A percentile compares a stretch with the other conserved stretches of the same genome.
Evolutionary conservation across 2,329 filamentous ascomycete species (phyloP).

Genomic region (Geoglossum cookeanum): DNA sequence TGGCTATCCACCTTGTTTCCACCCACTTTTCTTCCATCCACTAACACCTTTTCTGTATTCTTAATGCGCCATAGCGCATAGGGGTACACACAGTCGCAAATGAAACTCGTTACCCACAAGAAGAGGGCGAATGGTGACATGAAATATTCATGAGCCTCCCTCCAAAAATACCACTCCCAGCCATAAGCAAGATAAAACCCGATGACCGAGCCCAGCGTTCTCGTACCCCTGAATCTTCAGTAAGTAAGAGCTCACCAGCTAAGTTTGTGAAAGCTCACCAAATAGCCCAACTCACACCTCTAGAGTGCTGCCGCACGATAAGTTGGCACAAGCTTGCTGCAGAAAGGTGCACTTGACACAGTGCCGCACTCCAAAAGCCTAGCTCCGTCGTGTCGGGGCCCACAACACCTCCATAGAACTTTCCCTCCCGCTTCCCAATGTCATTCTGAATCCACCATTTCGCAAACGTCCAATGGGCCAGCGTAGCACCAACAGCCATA

Average conservation of each 20-base stretch:
- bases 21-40: conserved; percentile 16
- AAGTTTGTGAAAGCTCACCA: conserved; percentile 23
- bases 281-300: conserved; percentile 29
- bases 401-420: conserved; percentile 14
- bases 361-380: conserved; percentile 29
- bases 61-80: conserved; percentile 24
- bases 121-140: conserved; percentile 25
- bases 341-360: conserved; percentile 25
- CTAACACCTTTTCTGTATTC: conserved; percentile 21
- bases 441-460: conserved; percentile 32
- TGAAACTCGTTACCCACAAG: conserved; percentile 21
- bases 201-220: conserved; percentile 24
- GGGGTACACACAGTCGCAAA: conserved; percentile 28
- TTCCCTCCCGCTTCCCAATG: conserved; percentile 26
- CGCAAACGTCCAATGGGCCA: conserved; percentile 25
- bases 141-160: conserved; percentile 30
- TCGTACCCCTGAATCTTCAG: conserved; percentile 21
- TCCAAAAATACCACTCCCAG: conserved; percentile 32
- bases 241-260: background rate
- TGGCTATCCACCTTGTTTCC: no score
- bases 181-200: conserved; percentile 23
- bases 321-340: conserved; percentile 25
- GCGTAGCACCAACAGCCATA: conserved; percentile 20
- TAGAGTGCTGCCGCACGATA: conserved; percentile 27
- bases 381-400: conserved; percentile 30